Evolutionary conservation across 2,329 filamentous ascomycete genomes (phyloP), one percentile per base, ranked within the genome.

Genomic region (Zelopaecilomyces penicillatus): DNA sequence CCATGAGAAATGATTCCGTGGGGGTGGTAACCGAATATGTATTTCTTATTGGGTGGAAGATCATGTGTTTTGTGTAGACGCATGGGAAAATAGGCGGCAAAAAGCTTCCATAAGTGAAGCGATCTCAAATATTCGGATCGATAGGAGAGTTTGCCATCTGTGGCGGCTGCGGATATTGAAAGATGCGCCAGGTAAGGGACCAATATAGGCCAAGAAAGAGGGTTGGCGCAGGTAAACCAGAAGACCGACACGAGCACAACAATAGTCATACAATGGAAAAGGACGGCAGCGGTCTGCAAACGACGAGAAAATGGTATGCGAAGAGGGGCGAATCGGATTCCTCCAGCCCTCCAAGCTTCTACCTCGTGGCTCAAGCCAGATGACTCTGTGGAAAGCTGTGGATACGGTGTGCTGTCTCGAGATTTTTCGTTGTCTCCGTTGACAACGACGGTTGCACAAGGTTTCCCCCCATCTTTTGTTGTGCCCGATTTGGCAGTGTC

Each of bases 1-100:
- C 91, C 93, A 56, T 96, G 88, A 5, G 86, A 93, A 58, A 98
- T 96, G 64, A 98, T 97, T 27, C 93, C 91, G 60, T 98, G 93
- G 0, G 93, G 93, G 57, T 97, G 93, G 64, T 97, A 97, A 37
- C 91, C 91, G 57, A 98, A 89, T 51, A 98, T 89, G 68, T 97
- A 98, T 65, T 95, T 95, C 50, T 89, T 76, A 1, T 84, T 88
- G 0, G 88, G 77, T 26, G 85, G 78, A 5, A 98, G 77, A 45
- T 83, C 75, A 52, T 85, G 77, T 4, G 87, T 93, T 52, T 93
- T 87, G 68, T 97, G 89, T 34, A 98, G 75, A 45, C 78, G 78
- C 39, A 89, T 87, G 4, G 93, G 93, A 60, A 94, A 98, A 69
- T 97, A 98, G 11, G 81, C 86, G 28, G 87, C 89, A 60, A 96